Base-by-base conservation (phyloP, 768 basidiomycete species). In the Rhodosporidiobolus sp. region DNA sequence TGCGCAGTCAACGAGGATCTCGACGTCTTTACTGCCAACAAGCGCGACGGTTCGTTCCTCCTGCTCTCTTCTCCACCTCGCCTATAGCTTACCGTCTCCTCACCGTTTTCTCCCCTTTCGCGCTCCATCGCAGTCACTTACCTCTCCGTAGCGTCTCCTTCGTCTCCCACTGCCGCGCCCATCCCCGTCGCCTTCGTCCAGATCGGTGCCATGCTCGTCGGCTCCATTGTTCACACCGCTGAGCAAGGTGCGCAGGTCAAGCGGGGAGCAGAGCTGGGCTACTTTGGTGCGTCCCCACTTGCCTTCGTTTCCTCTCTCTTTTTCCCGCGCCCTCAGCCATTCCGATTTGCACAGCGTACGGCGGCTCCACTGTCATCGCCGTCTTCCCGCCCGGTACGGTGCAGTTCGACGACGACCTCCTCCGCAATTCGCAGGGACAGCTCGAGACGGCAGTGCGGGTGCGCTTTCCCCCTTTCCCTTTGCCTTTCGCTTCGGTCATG, bases 321-420 rank as follows among this genome's bases (percentile, higher is more conserved):
- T 17, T 7, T 53, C 24, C 8, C n/a, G 7, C 16, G 22, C 19
- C 17, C 10, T 30, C 4, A 4, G 4, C 34, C 7, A 17, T 12
- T 26, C 34, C 3, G 32, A 10, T 19, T 9, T 32, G 2, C 26
- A 38, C 9, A 7, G 93, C 94, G 0, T 96, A 97, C 78, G 95
- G 94, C 26, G 76, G 76, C 28, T 67, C 66, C 26, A 78, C 76
- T 0, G 90, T 96, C 75, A 92, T 97, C 50, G 82, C 92, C 49
- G 80, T 97, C 28, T 93, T 97, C 75, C 92, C 94, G 81, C 91
- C 88, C 78, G 90, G 89, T 7, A 84, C 81, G 5, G 86, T 97
- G 19, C 84, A 89, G 78, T 99, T 92, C 90, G 95, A 98, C 76
- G 91, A 94, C 75, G 94, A 97, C 81, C 80, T 96, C n/a, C 74